These are phyloP conservation scores for Luffa acutangula DNA, from an alignment of 306 rosid genomes.

Conservation along the genomic window DNA sequence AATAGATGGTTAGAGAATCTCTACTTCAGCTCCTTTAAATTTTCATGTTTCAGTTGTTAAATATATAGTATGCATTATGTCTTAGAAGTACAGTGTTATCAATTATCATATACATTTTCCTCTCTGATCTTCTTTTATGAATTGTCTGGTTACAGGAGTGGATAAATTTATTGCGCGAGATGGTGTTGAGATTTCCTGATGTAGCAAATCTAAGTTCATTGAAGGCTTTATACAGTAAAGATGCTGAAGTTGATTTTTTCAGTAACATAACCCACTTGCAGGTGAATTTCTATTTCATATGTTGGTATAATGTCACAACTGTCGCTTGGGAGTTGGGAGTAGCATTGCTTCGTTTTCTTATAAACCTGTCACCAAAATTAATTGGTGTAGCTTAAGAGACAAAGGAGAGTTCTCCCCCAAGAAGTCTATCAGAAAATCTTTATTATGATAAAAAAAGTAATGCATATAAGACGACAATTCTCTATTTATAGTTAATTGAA, in stretches of 20 bases:
- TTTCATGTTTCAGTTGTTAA: neutral
- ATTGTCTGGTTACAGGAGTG: slow-evolving; percentile 59
- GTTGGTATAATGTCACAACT: neutral
- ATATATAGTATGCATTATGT: neutral
- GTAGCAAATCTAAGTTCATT: slow-evolving; percentile 51
- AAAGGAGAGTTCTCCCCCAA: no score
- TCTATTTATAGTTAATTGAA: no score
- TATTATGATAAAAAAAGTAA: no score
- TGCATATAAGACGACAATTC: no score
- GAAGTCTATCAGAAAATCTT: no score
- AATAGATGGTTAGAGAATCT: neutral
- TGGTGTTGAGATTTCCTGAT: slow-evolving; percentile 71
- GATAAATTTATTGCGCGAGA: slow-evolving; percentile 64
- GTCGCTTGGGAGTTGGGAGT: neutral
- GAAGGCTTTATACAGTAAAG: slow-evolving; percentile 40
- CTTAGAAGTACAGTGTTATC: neutral
- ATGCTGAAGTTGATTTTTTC: slow-evolving; percentile 67
- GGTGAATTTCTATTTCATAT: slow-evolving; percentile 27
- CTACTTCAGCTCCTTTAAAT: neutral
- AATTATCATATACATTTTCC: slow-evolving; percentile 1
- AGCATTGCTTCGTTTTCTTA: neutral
- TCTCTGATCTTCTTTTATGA: slow-evolving; percentile 8
- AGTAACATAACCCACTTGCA: slow-evolving; percentile 57
- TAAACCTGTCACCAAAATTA: neutral
- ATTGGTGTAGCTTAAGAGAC: no score